Conservation (phyloP, 768 basidiomycete species). For the Mrakia frigida region DNA sequence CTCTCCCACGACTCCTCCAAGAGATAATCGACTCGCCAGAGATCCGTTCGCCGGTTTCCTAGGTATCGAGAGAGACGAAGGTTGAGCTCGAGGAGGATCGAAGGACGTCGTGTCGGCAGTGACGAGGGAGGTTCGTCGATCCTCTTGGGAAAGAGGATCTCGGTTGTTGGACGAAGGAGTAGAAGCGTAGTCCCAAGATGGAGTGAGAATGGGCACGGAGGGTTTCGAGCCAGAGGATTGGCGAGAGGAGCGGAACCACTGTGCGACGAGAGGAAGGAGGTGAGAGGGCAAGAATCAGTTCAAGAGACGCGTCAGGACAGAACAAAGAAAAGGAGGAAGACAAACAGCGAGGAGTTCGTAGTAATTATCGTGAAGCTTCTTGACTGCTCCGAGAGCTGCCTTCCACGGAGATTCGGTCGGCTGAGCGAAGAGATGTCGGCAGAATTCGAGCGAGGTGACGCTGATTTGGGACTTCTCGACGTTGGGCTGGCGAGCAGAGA, state of each 20-base stretch:
- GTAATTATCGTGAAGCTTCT: slow-evolving; percentile 1
- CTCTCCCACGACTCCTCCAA: neutral
- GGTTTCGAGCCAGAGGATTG: neutral
- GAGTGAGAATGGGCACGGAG: neutral
- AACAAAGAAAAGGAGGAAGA: neutral
- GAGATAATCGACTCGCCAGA: neutral
- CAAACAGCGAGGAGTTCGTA: neutral
- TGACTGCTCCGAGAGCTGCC: neutral
- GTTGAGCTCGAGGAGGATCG: neutral
- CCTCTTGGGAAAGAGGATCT: neutral
- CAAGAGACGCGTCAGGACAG: neutral
- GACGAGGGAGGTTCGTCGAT: neutral
- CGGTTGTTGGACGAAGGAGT: neutral
- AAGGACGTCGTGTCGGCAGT: neutral
- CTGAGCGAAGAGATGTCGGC: neutral
- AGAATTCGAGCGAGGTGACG: neutral
- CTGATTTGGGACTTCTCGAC: neutral
- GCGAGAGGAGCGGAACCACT: slow-evolving; percentile 3
- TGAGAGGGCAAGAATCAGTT: neutral
- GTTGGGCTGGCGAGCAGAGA: neutral
- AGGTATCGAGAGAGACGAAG: neutral
- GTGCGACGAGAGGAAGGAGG: neutral
- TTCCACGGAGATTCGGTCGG: neutral
- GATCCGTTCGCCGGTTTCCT: neutral
- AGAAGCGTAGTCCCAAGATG: neutral